Base-by-base conservation (phyloP, 331 rosid genomes). In the Quercus phellos region DNA sequence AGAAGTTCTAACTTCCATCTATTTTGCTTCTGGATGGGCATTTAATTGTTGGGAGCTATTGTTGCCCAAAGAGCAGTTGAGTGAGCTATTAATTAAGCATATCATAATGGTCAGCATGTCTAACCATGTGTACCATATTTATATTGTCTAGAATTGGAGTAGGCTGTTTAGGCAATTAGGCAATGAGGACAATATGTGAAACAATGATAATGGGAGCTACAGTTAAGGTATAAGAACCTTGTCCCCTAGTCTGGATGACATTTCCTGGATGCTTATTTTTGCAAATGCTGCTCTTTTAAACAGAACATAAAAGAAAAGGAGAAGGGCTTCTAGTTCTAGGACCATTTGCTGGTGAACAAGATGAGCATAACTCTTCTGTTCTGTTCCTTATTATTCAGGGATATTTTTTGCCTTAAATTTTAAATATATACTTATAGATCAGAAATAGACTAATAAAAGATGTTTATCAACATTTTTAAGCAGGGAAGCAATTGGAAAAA, bases 401-500 rank as follows among this genome's bases (percentile, higher is more conserved):
- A 61, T 24, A 7, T 32, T 61, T 60, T 13, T 68, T 60, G 24
- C 51, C 59, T 78, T 46, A 24, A 74, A 63, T 69, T 79, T 78
- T 68, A 79, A 79, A 70, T 61, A 14, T 27, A 26, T 4, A 59
- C 13, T 59, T 59, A 61, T 22, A 61, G 6, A 61, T 61, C 19
- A 14, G 5, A 61, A 61, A 7, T 29, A 18, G 30, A 17, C 43
- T 63, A n/a, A 29, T 29, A 61, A 29, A 29, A 29, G 12, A 61
- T 61, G 69, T 30, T 63, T 63, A 16, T 19, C 18, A 29, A n/a
- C 17, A 29, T 29, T 29, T 7, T 29, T 14, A 58, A 85, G 75
- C 77, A 95, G 98, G 98, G 98, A 92, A 66, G 98, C 98, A 43
- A 91, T 93, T 97, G 98, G 96, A 35, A 91, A 93, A 89, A 18